A percentile compares a stretch with the other conserved stretches of the same genome.
Conservation (phyloP, 176 grass and related monocot genomes). For the Carex parvula region DNA sequence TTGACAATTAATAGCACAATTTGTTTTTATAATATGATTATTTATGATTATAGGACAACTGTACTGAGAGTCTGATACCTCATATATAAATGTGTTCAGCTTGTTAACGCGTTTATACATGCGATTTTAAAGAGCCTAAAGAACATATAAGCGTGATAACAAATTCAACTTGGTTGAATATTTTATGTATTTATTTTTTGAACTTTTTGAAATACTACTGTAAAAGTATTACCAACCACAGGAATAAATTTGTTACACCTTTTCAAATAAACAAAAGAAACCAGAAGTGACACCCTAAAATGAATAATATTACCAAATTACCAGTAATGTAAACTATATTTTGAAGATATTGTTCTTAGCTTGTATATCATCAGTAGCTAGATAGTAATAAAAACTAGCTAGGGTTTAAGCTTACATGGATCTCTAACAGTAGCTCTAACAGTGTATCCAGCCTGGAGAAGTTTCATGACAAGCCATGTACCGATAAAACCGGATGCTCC, state of each 20-base stretch:
- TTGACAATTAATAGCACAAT: not conserved
- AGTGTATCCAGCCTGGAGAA: constrained; percentile 61
- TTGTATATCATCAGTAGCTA: not conserved
- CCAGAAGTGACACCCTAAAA: not conserved
- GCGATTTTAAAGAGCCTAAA: not conserved
- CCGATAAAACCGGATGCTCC: constrained; percentile 73
- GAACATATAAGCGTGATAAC: not conserved
- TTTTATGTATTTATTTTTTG: not conserved
- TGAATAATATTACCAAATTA: not conserved
- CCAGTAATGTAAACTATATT: not conserved
- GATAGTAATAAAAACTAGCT: not conserved
- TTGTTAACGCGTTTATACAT: not conserved
- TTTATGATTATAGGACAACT: not conserved
- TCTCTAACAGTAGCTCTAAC: constrained; percentile 76
- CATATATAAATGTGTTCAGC: not conserved
- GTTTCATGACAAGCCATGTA: constrained; percentile 89
- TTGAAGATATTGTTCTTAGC: not conserved
- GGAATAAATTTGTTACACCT: too few relatives aligned
- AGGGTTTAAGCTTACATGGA: constrained; percentile 33
- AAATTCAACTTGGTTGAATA: not conserved
- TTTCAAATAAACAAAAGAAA: not conserved
- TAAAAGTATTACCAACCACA: too few relatives aligned
- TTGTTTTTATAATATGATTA: not conserved
- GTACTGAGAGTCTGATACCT: too few relatives aligned
- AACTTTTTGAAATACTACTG: too few relatives aligned